Evolutionary conservation across 352 stramenopile species (phyloP).

Genomic region (Globisporangium uncinulatum): DNA sequence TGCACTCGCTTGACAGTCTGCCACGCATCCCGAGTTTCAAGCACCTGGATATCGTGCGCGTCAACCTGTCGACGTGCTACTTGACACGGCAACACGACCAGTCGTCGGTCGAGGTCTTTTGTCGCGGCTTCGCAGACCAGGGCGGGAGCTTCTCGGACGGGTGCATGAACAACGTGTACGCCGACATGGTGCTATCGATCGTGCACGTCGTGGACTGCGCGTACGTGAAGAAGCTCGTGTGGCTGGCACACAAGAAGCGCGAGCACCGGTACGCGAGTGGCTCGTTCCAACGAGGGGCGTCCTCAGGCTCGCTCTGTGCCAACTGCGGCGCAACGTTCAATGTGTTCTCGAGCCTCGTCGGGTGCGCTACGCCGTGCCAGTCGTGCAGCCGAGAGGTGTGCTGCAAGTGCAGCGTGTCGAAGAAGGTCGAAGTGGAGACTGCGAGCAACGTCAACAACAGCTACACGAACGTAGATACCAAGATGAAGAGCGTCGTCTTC

Average conservation of each 20-base stretch:
- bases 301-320: too few relatives aligned
- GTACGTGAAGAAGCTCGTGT: constrained; percentile 56
- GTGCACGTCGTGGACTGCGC: constrained; percentile 39
- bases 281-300: too few relatives aligned
- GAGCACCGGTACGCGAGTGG: neutral
- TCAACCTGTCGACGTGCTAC: constrained; percentile 11
- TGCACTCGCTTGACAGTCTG: constrained; percentile 28
- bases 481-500: constrained; percentile 28
- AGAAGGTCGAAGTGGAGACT: constrained; percentile 55
- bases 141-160: too few relatives aligned
- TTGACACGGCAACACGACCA: constrained; percentile 8
- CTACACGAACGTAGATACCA: constrained; percentile 30
- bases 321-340: constrained; percentile 16
- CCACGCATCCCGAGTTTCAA: constrained; percentile 8
- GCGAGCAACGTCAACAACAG: too few relatives aligned
- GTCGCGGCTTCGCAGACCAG: constrained; percentile 43
- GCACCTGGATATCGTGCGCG: constrained; percentile 8
- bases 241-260: constrained; percentile 30
- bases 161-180: constrained; percentile 34
- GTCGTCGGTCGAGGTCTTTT: constrained; percentile 12
- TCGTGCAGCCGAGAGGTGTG: constrained; percentile 43
- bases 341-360: constrained; percentile 14
- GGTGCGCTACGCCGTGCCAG: constrained; percentile 18
- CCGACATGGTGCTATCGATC: constrained; percentile 37
- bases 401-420: constrained; percentile 40